phyloP scores from a whole-genome alignment of 73 alveolate species.

The Urostyla sp. region DNA sequence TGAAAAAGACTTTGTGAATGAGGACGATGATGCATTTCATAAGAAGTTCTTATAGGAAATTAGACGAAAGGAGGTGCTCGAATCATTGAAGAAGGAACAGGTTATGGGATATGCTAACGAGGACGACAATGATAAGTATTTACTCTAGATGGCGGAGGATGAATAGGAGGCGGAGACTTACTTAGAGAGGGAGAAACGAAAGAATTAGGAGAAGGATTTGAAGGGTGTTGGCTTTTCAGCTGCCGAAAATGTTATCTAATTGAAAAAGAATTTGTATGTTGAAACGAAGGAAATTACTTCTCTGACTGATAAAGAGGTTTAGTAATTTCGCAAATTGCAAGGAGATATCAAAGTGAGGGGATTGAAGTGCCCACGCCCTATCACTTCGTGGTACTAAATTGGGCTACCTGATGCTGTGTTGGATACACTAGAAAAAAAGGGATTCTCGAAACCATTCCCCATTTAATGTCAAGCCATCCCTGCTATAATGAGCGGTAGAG shows the following conservation, averaged over 20 bases:
- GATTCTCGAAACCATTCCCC: conserved; percentile 93
- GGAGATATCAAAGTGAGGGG: conserved; percentile 98
- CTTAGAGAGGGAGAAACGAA: conserved; percentile 82
- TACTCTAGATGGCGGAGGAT: conserved; percentile 83
- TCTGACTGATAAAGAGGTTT: conserved; percentile 91
- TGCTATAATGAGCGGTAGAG: conserved; percentile 98
- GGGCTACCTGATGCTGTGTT: conserved; percentile 93
- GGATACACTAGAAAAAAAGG: conserved; percentile 83
- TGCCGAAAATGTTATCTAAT: conserved; percentile 80
- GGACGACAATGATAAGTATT: conserved; percentile 91
- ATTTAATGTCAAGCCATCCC: conserved; percentile 97
- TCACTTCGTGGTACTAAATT: conserved; percentile 92
- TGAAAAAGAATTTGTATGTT: conserved; percentile 92
- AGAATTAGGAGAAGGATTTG: conserved; percentile 84
- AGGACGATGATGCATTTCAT: conserved; percentile 57
- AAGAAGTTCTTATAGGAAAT: conserved; percentile 56
- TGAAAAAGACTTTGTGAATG: background rate
- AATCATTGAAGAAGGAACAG: conserved; percentile 73
- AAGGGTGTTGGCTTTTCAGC: conserved; percentile 83
- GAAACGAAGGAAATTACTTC: conserved; percentile 92
- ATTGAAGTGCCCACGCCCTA: conserved; percentile 93
- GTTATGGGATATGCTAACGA: conserved; percentile 6
- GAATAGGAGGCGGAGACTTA: conserved; percentile 86
- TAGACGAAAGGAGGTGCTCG: conserved; percentile 23
- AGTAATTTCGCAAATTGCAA: conserved; percentile 82